phyloP scores from a whole-genome alignment of 2,329 filamentous ascomycete species.

The Aspergillus viridinutans region DNA sequence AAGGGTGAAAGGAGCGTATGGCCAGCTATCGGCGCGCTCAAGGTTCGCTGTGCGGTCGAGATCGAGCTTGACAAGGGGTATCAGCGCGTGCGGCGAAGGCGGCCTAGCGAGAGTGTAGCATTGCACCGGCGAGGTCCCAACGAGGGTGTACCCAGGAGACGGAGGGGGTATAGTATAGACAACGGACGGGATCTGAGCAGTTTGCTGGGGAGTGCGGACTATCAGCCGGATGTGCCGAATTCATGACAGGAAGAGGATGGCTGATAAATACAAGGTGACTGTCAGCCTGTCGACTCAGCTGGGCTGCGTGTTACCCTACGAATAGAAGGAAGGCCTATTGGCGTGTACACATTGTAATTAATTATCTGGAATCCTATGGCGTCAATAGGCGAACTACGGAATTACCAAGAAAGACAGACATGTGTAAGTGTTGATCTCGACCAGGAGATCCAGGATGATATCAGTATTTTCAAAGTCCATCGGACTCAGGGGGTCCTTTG shows the following conservation, averaged over 20 bases:
- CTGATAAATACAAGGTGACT: too few species aligned
- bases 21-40: constrained; percentile 79
- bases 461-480: constrained; percentile 11
- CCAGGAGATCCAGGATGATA: not conserved
- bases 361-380: not conserved
- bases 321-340: not conserved
- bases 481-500: constrained; percentile 34
- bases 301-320: not conserved
- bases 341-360: not conserved
- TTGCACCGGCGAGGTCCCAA: constrained; percentile 21
- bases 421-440: not conserved
- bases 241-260: not conserved
- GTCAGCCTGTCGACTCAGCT: too few species aligned
- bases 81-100: constrained; percentile 62
- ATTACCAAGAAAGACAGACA: not conserved
- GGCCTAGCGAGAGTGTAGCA: constrained; percentile 22
- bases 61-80: constrained; percentile 84
- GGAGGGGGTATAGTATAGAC: constrained; percentile 19
- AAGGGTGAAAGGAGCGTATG: constrained; percentile 84
- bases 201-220: constrained; percentile 13
- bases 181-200: constrained; percentile 11
- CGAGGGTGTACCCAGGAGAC: constrained; percentile 24
- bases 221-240: constrained; percentile 5
- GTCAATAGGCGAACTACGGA: not conserved
- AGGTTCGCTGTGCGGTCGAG: constrained; percentile 78